phyloP scores from a whole-genome alignment of 176 grass and related monocot species.

The bread wheat (Triticum aestivum) region DNA sequence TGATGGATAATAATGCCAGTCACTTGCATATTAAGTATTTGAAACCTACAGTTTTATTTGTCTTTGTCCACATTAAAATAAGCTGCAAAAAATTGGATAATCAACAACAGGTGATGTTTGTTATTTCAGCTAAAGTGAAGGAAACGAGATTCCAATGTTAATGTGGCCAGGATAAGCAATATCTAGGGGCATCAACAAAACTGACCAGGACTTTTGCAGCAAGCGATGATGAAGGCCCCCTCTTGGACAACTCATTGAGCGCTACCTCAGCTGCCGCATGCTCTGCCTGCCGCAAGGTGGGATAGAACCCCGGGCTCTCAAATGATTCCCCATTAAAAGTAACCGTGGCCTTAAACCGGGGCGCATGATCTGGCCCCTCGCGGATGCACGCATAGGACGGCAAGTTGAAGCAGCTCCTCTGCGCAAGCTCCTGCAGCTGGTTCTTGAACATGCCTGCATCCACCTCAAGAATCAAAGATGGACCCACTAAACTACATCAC shows the following conservation, averaged over 20 bases:
- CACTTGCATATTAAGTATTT: not conserved
- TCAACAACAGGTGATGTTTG: not conserved
- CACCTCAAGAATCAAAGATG: not conserved
- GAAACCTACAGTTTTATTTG: not conserved
- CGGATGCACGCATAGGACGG: constrained; percentile 54
- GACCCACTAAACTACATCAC: not conserved
- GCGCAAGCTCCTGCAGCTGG: constrained; percentile 73
- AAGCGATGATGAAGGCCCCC: constrained; percentile 53
- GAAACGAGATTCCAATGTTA: not conserved
- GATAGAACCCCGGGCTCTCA: constrained; percentile 52
- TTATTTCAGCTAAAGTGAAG: no score
- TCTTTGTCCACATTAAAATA: not conserved
- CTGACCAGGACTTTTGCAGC: constrained; percentile 65
- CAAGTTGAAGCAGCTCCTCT: constrained; percentile 74
- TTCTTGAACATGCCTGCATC: constrained; percentile 64
- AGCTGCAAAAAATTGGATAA: constrained; percentile 6
- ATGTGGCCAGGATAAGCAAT: not conserved
- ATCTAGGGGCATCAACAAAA: constrained; percentile 22
- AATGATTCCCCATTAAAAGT: constrained; percentile 67
- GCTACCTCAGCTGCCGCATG: constrained; percentile 58
- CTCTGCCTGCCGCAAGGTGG: constrained; percentile 56
- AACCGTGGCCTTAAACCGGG: constrained; percentile 64
- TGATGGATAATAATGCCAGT: not conserved
- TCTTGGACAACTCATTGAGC: constrained; percentile 53
- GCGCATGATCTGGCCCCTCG: constrained; percentile 58